These are phyloP conservation scores for Penicillium sp. DNA, from an alignment of 2,329 filamentous ascomycete species.

Conservation along the genomic window DNA sequence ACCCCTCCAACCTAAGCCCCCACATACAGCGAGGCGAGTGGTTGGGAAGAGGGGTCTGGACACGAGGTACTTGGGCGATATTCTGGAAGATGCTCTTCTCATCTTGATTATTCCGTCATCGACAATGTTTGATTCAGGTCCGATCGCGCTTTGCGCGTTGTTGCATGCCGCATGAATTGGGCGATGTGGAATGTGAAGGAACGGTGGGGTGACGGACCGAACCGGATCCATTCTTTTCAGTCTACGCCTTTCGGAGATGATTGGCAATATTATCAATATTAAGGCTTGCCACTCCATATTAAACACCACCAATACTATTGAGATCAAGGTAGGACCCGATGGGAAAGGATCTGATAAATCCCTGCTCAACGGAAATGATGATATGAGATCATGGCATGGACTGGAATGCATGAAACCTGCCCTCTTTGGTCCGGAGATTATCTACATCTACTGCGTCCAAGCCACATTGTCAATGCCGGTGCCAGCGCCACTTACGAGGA, in stretches of 20 bases:
- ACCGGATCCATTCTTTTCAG: conserved; percentile 13
- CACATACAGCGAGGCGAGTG: not conserved
- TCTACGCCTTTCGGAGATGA: not conserved
- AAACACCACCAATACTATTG: too few relatives aligned
- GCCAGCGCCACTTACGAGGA: not conserved
- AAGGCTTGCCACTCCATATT: too few relatives aligned
- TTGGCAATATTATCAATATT: not conserved
- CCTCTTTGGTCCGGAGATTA: not conserved
- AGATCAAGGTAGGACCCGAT: not conserved
- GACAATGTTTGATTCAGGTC: not conserved
- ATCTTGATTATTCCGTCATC: not conserved
- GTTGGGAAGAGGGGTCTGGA: conserved; percentile 18
- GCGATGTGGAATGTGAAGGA: conserved; percentile 1
- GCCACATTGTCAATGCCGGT: not conserved
- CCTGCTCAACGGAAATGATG: not conserved
- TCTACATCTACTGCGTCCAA: not conserved
- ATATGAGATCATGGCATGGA: not conserved
- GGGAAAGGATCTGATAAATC: not conserved
- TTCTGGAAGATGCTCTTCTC: not conserved
- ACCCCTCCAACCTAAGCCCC: conserved; percentile 1
- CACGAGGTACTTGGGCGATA: conserved; percentile 6
- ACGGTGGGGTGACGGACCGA: conserved; percentile 13
- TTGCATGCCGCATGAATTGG: not conserved
- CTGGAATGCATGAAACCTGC: not conserved
- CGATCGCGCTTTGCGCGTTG: not conserved